A percentile compares a stretch with the other conserved stretches of the same genome.
These are phyloP conservation scores for Xerocomellus dryophilus DNA, from an alignment of 768 basidiomycete species.

Conservation along the genomic window DNA sequence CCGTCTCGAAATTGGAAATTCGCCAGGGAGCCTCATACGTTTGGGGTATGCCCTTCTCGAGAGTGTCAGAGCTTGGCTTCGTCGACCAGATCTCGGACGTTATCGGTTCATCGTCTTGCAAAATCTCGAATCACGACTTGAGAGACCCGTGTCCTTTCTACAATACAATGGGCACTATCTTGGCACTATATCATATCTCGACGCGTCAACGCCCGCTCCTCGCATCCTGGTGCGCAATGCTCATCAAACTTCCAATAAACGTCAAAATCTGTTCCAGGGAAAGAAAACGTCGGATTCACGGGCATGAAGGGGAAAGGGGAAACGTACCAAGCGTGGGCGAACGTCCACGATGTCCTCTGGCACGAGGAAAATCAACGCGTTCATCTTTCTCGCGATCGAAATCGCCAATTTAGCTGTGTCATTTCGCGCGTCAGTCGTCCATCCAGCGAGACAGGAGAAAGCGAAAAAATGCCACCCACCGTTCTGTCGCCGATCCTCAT, in stretches of 20 bases:
- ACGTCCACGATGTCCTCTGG: conserved; percentile 97
- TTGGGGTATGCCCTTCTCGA: too few species aligned
- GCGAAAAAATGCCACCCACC: conserved; percentile 50
- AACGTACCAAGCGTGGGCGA: conserved; percentile 78
- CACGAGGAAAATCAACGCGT: conserved; percentile 92
- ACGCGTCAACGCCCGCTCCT: neutral
- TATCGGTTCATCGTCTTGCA: too few species aligned
- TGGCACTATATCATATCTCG: neutral
- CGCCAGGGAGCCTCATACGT: too few species aligned
- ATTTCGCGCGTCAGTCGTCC: neutral
- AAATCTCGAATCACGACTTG: neutral
- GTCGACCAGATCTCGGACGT: too few species aligned
- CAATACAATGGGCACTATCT: neutral
- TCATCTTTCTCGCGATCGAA: conserved; percentile 98
- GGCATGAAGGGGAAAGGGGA: neutral
- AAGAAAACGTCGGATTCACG: neutral
- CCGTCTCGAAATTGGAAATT: too few species aligned
- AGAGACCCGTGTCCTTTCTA: neutral
- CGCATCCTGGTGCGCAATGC: conserved; percentile 41
- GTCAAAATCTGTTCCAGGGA: conserved; percentile 69
- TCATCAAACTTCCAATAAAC: conserved; percentile 93
- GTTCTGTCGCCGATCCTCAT: conserved; percentile 90
- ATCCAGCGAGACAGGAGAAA: neutral
- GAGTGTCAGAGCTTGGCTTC: too few species aligned
- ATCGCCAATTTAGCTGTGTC: conserved; percentile 90